Base-by-base conservation (phyloP, 768 basidiomycete genomes). In the Boletus rubescentipes region DNA sequence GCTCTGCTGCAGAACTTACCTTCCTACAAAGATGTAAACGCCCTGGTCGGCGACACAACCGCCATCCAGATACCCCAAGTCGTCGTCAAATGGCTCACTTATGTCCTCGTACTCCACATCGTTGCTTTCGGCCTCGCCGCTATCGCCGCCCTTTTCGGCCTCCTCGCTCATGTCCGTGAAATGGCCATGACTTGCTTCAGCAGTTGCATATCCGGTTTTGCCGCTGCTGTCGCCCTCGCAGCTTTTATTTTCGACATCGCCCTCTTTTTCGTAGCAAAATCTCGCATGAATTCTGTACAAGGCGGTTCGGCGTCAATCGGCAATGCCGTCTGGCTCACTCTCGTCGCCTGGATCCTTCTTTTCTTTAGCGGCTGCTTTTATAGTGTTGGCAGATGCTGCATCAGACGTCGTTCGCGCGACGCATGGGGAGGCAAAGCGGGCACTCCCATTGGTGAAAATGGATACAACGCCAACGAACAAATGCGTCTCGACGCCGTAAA, bases 231-330 rank as follows among this genome's bases (percentile, higher is more conserved):
- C 54, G 80, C 92, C 46, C 77, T 98, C 55, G 64, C 91, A 40
- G 94, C 95, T 5, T 95, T 98, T 72, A 83, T 96, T 31, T 94
- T 98, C 71, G 97, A 99, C 70, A 73, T 98, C 53, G 89, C 82
- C 60, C 75, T 97, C 53, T 98, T 98, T 75, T 93, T 91, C 77
- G 73, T 96, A 51, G 91, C 91, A 53, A 93, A 87, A 66, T 75
- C 89, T 40, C 84, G 94, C 49, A 88, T 99, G 69, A 89, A 91
- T 67, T 55, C 63, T 16, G 80, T 84, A n/a, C 61, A 77, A 5
- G 86, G 93, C 18, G 93, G 91, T 6, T 77, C 77, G 0, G 94
- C 96, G 0, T 73, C 77, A 18, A 87, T 95, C 9, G 95, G 95
- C n/a, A 87, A 80, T 54, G 93, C 89, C 20, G 81, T 95, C 39